Conservation (phyloP, 768 basidiomycete species). For the Boletus vermiculosoides region DNA sequence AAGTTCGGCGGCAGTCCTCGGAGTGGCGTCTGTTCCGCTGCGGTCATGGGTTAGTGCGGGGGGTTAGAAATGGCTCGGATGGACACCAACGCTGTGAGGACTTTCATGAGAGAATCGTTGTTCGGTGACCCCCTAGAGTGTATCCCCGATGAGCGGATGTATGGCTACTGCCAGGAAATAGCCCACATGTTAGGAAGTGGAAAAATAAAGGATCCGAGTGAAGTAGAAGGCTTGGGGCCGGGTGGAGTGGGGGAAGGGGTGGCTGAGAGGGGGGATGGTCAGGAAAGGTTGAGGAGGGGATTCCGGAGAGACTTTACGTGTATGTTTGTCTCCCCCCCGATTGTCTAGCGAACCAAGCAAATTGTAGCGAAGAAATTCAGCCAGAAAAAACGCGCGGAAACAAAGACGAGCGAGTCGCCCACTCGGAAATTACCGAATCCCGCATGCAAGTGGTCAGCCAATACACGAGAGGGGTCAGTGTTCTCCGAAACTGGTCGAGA, state of each 20-base stretch:
- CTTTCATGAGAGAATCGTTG: slow-evolving; percentile 20
- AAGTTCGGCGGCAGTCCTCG: slow-evolving; percentile 42
- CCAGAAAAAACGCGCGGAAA: slow-evolving; percentile 21
- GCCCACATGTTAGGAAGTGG: slow-evolving; percentile 18
- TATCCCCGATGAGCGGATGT: slow-evolving; percentile 21
- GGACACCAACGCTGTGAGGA: slow-evolving; percentile 21
- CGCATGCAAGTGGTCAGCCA: slow-evolving; percentile 21
- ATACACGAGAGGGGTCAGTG: not conserved
- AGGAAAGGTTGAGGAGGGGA: not conserved
- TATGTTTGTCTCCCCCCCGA: slow-evolving; percentile 9
- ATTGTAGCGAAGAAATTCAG: slow-evolving; percentile 7
- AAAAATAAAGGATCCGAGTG: not conserved
- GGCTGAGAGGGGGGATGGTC: not conserved
- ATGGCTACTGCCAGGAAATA: slow-evolving; percentile 11
- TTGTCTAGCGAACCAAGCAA: slow-evolving; percentile 5
- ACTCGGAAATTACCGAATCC: slow-evolving; percentile 32
- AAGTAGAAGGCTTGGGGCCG: not conserved
- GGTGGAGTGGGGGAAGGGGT: slow-evolving; percentile 3
- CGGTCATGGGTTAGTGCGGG: slow-evolving; percentile 12
- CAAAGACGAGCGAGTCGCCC: slow-evolving; percentile 3
- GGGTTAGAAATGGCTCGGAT: not conserved
- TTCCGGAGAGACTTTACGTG: slow-evolving; percentile 13
- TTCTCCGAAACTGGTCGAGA: not conserved
- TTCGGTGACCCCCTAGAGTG: slow-evolving; percentile 29
- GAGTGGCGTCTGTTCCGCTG: slow-evolving; percentile 30